phyloP scores from a whole-genome alignment of 2,329 filamentous ascomycete species.

The Diplodia corticola region DNA sequence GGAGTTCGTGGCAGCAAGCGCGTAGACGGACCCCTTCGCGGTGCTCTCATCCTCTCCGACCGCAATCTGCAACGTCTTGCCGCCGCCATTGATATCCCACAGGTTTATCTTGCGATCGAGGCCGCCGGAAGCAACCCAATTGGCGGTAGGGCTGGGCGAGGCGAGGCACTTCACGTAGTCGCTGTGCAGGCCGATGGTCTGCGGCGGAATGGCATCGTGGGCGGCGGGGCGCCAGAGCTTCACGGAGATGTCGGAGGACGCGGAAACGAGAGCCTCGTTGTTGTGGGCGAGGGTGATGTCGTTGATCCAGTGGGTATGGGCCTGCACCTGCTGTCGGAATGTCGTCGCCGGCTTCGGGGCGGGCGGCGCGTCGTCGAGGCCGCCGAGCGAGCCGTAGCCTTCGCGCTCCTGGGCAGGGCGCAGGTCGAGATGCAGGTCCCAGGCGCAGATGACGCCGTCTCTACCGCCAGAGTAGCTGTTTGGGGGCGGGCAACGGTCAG shows the following conservation, averaged over 20 bases:
- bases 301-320: slow-evolving; percentile 96
- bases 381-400: slow-evolving; percentile 31
- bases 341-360: slow-evolving; percentile 47
- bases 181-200: slow-evolving; percentile 85
- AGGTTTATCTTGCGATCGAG: slow-evolving; percentile 88
- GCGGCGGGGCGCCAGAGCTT: slow-evolving; percentile 83
- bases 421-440: slow-evolving; percentile 79
- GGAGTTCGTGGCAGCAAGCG: slow-evolving; percentile 74
- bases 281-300: slow-evolving; percentile 80
- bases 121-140: slow-evolving; percentile 92
- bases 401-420: slow-evolving; percentile 41
- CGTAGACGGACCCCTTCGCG: slow-evolving; percentile 95
- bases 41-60: slow-evolving; percentile 72
- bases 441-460: slow-evolving; percentile 93
- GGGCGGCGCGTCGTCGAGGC: slow-evolving; percentile 38
- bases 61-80: slow-evolving; percentile 84
- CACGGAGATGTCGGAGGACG: slow-evolving; percentile 90
- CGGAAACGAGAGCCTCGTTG: slow-evolving; percentile 79
- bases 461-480: slow-evolving; percentile 89
- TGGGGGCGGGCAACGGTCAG: not conserved
- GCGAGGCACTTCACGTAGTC: slow-evolving; percentile 97
- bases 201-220: slow-evolving; percentile 63
- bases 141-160: slow-evolving; percentile 66
- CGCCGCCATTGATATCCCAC: slow-evolving; percentile 88
- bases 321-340: slow-evolving; percentile 66